phyloP scores from a whole-genome alignment of 805 yeast species.

The Zygosaccharomyces lentus region DNA sequence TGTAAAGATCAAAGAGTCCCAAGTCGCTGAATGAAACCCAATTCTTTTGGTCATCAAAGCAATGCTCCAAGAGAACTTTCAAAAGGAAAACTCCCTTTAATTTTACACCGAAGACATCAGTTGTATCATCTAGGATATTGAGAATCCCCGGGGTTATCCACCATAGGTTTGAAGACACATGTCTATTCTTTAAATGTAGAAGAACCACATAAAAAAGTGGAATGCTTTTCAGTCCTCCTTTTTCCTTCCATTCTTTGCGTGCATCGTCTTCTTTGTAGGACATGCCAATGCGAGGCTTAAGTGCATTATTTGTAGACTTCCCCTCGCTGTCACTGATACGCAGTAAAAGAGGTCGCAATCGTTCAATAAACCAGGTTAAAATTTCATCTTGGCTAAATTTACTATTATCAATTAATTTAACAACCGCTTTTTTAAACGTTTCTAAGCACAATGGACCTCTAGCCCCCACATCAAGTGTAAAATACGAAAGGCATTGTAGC shows the following conservation, averaged over 20 bases:
- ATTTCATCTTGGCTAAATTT: background rate
- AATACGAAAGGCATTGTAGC: constrained; percentile 9
- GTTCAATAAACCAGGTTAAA: constrained; percentile 7
- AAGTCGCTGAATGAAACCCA: constrained; percentile 26
- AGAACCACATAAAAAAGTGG: constrained; percentile 26
- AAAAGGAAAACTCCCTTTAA: constrained; percentile 26
- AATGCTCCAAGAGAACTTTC: constrained; percentile 16
- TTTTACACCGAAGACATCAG: constrained; percentile 24
- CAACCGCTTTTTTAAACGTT: constrained; percentile 2
- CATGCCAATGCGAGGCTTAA: constrained; percentile 33
- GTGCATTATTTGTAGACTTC: constrained; percentile 15
- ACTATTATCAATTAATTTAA: background rate
- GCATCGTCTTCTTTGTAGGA: constrained; percentile 21
- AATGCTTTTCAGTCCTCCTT: constrained; percentile 26
- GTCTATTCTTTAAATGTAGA: constrained; percentile 13
- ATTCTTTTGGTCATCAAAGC: constrained; percentile 12
- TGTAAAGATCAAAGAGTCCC: constrained; percentile 27
- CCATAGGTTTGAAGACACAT: constrained; percentile 29
- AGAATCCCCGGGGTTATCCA: constrained; percentile 36
- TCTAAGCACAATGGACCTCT: constrained; percentile 1
- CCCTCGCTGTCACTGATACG: constrained; percentile 4
- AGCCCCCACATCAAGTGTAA: constrained; percentile 4
- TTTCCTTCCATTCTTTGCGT: constrained; percentile 19
- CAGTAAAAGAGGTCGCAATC: constrained; percentile 15
- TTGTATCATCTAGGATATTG: constrained; percentile 31